A percentile compares a stretch with the other conserved stretches of the same genome.
phyloP scores from a whole-genome alignment of 2,329 filamentous ascomycete genomes.

The Fusarium pilosicola region DNA sequence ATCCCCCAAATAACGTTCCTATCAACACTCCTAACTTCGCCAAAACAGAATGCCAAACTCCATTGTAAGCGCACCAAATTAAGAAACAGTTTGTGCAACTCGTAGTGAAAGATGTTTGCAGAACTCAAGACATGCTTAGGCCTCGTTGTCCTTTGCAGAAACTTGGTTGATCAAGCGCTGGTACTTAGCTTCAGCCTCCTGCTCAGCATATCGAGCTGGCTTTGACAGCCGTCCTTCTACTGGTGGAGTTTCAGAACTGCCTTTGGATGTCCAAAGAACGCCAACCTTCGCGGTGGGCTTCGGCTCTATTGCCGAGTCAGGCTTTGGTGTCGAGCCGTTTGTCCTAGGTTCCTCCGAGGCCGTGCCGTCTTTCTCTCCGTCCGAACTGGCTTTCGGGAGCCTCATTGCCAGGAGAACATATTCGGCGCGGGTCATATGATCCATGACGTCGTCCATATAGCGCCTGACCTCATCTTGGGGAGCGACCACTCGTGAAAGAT shows the following conservation, averaged over 20 bases:
- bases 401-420: constrained; percentile 75
- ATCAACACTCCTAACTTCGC: constrained; percentile 40
- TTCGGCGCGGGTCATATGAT: constrained; percentile 73
- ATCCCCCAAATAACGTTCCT: constrained; percentile 19
- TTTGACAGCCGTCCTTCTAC: constrained; percentile 34
- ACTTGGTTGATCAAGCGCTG: constrained; percentile 52
- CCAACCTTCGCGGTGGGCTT: constrained; percentile 41
- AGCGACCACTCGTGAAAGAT: constrained; percentile 69
- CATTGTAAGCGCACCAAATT: constrained; percentile 21
- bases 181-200: constrained; percentile 50
- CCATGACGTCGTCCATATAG: constrained; percentile 78
- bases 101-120: neutral
- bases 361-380: constrained; percentile 46
- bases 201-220: constrained; percentile 48
- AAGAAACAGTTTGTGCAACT: constrained; percentile 30
- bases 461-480: constrained; percentile 69
- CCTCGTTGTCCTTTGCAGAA: constrained; percentile 48
- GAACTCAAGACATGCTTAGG: neutral
- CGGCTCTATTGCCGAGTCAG: constrained; percentile 41
- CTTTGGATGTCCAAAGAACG: constrained; percentile 51
- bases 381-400: constrained; percentile 58
- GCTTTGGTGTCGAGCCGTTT: constrained; percentile 46
- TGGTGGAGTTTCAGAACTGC: constrained; percentile 34
- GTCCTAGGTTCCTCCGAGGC: constrained; percentile 46
- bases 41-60: constrained; percentile 16